Percentiles rank a stretch among this genome's conserved stretches.
phyloP scores from a whole-genome alignment of 768 basidiomycete species.

The Pisolithus microcarpus region DNA sequence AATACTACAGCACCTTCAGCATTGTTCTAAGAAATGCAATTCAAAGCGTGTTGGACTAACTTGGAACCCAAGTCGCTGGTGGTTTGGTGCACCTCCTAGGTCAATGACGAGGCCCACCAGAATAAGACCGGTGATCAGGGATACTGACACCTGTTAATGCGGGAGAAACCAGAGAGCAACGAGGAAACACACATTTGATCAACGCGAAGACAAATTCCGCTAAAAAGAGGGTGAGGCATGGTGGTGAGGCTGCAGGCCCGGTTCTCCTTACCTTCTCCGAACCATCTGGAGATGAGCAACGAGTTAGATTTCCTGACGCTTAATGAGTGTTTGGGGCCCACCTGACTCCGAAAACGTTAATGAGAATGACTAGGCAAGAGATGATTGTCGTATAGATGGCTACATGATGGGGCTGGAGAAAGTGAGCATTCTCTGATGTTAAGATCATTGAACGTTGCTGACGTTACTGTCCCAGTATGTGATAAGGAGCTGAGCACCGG shows the following conservation, averaged over 20 bases:
- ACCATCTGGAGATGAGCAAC: slow-evolving; percentile 35
- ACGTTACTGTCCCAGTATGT: slow-evolving; percentile 67
- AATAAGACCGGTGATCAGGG: slow-evolving; percentile 55
- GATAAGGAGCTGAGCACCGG: slow-evolving; percentile 62
- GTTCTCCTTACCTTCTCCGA: slow-evolving; percentile 49
- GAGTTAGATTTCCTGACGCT: neutral
- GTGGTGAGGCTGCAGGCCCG: neutral
- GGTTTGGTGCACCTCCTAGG: slow-evolving; percentile 68
- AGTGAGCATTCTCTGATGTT: neutral
- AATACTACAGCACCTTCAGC: slow-evolving; percentile 35
- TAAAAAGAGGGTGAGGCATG: slow-evolving; percentile 12
- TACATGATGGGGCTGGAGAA: slow-evolving; percentile 38
- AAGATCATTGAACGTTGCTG: slow-evolving; percentile 6
- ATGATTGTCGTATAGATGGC: slow-evolving; percentile 53
- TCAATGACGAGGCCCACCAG: slow-evolving; percentile 60
- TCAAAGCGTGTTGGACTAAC: slow-evolving; percentile 25
- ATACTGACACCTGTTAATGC: slow-evolving; percentile 30
- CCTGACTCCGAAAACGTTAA: slow-evolving; percentile 70
- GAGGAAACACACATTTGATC: slow-evolving; percentile 46
- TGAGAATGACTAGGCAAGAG: slow-evolving; percentile 47
- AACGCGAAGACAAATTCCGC: slow-evolving; percentile 63
- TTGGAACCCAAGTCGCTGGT: slow-evolving; percentile 61
- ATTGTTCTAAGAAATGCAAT: neutral
- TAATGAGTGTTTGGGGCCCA: slow-evolving; percentile 15
- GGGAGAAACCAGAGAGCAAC: neutral